These are phyloP conservation scores for Grosmannia serpens DNA, from an alignment of 2,329 filamentous ascomycete genomes.

Conservation along the genomic window DNA sequence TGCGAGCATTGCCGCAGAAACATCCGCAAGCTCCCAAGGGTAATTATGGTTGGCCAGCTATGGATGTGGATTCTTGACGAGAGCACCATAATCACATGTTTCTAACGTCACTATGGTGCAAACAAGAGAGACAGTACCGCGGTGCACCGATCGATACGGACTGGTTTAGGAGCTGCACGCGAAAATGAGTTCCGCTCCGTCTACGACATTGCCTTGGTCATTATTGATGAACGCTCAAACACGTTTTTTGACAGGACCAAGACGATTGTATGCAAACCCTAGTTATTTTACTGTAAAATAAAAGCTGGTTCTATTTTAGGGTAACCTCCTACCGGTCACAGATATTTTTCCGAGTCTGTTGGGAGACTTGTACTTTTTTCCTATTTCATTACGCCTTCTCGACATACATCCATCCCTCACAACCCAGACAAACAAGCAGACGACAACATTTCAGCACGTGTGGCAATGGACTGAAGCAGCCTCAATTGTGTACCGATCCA, in stretches of 20 bases:
- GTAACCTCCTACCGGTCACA: slow-evolving; percentile 22
- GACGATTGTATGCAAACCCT: background rate
- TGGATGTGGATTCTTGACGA: slow-evolving; percentile 22
- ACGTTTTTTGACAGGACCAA: slow-evolving; percentile 24
- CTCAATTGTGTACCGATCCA: slow-evolving; percentile 8
- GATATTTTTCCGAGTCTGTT: slow-evolving; percentile 30
- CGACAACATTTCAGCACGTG: slow-evolving; percentile 24
- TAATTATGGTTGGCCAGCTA: slow-evolving; percentile 21
- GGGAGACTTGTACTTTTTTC: too few relatives aligned
- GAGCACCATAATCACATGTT: slow-evolving; percentile 19
- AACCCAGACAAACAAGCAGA: slow-evolving; percentile 26
- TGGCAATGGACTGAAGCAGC: slow-evolving; percentile 22
- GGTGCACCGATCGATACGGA: slow-evolving; percentile 28
- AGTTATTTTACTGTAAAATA: too few relatives aligned
- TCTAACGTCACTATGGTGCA: slow-evolving; percentile 27
- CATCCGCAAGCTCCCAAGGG: slow-evolving; percentile 15
- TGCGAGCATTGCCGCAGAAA: slow-evolving; percentile 17
- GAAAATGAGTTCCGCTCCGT: slow-evolving; percentile 22
- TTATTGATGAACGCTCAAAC: slow-evolving; percentile 28
- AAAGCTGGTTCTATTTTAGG: too few relatives aligned
- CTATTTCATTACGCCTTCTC: too few relatives aligned
- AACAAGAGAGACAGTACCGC: slow-evolving; percentile 27
- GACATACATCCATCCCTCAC: too few relatives aligned
- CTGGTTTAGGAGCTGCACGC: slow-evolving; percentile 15
- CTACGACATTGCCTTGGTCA: slow-evolving; percentile 28